phyloP scores from a whole-genome alignment of 768 basidiomycete species.

The Leccinum fibrillosum region DNA sequence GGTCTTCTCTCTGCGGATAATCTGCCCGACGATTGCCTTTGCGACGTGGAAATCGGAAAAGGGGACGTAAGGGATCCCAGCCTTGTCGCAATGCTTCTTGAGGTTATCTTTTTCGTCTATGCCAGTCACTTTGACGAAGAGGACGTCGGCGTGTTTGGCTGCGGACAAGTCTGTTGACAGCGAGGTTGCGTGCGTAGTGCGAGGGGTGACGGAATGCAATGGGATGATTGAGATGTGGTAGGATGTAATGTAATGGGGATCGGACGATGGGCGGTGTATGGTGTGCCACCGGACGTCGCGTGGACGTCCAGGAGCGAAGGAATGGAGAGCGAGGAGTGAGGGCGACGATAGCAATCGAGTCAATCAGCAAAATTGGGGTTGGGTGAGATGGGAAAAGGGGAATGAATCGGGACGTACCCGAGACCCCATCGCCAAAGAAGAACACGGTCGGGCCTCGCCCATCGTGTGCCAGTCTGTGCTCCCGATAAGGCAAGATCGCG shows the following conservation, averaged over 20 bases:
- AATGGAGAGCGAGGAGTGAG: neutral
- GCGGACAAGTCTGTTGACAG: constrained; percentile 78
- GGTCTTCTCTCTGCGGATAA: constrained; percentile 63
- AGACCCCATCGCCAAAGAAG: constrained; percentile 98
- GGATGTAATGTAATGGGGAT: neutral
- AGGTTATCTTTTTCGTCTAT: constrained; percentile 80
- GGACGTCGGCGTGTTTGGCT: constrained; percentile 84
- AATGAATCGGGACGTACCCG: constrained; percentile 49
- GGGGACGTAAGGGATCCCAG: constrained; percentile 75
- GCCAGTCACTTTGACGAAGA: constrained; percentile 87
- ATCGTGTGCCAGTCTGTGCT: constrained; percentile 34
- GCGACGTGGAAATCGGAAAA: constrained; percentile 73
- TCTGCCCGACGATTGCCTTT: constrained; percentile 53
- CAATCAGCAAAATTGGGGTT: neutral
- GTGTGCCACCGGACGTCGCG: neutral
- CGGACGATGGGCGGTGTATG: neutral
- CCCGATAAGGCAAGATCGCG: constrained; percentile 83
- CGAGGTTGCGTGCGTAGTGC: neutral
- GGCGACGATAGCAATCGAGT: neutral
- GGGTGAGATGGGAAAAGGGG: neutral
- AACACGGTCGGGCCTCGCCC: constrained; percentile 66
- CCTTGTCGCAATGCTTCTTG: constrained; percentile 72
- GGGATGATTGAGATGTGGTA: neutral
- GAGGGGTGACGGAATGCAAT: neutral
- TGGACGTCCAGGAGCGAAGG: neutral